Percentiles rank a stretch among this genome's conserved stretches.
These are phyloP conservation scores for Ustilago loliicola DNA, from an alignment of 1,284 basidiomycete species.

Conservation along the genomic window DNA sequence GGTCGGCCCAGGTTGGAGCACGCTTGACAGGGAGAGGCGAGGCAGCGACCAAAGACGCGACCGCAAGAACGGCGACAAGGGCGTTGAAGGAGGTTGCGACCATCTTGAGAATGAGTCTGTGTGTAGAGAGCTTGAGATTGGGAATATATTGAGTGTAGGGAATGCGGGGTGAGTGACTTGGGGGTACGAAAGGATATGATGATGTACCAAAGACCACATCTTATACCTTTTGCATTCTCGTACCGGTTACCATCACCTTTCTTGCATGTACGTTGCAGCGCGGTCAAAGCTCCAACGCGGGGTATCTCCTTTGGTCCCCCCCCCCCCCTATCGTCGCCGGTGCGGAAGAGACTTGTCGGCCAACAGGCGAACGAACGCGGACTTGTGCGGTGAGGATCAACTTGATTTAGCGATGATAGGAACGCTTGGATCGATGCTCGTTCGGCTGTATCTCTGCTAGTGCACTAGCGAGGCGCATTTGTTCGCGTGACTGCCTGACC, in stretches of 20 bases:
- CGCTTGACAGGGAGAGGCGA: conserved; percentile 30
- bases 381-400: background rate
- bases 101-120: conserved; percentile 21
- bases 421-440: conserved; percentile 3
- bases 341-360: background rate
- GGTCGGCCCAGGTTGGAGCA: conserved; percentile 46
- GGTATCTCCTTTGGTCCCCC: background rate
- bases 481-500: background rate
- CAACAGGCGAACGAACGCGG: background rate
- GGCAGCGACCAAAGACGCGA: conserved; percentile 23
- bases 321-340: background rate
- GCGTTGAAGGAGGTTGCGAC: conserved; percentile 27
- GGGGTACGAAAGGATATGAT: background rate
- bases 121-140: background rate
- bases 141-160: background rate
- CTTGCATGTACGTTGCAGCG: background rate
- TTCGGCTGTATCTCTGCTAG: conserved; percentile 2
- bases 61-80: conserved; percentile 21
- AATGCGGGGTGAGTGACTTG: background rate
- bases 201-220: background rate
- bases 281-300: background rate
- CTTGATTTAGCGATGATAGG: background rate
- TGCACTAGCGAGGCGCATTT: background rate
- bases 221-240: conserved; percentile 13
- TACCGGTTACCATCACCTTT: background rate